Conservation (phyloP, 257 asterid species). For the Cordia subcordata region DNA sequence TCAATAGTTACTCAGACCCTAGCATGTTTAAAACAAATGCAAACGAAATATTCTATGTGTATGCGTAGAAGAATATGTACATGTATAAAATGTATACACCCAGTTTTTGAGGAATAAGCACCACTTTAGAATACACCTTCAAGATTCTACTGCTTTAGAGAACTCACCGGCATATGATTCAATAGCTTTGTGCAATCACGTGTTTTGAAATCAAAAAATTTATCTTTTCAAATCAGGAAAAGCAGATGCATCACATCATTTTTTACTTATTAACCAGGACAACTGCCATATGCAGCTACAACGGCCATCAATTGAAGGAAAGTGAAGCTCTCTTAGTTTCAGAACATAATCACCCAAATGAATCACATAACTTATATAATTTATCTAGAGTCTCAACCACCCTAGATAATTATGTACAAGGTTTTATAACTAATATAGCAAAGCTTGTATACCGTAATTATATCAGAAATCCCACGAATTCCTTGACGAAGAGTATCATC, state of each 20-base stretch:
- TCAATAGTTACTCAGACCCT: not conserved
- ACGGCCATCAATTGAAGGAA: not conserved
- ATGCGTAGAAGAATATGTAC: too few relatives aligned
- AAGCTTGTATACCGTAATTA: slow-evolving; percentile 62
- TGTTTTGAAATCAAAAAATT: too few relatives aligned
- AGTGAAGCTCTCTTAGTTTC: not conserved
- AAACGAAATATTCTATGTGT: not conserved
- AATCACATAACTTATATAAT: not conserved
- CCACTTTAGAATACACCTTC: not conserved
- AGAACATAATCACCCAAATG: not conserved
- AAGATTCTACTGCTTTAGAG: not conserved
- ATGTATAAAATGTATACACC: not conserved
- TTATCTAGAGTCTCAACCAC: not conserved
- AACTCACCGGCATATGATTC: not conserved
- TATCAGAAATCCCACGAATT: slow-evolving; percentile 94
- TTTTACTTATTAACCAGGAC: not conserved
- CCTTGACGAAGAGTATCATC: slow-evolving; percentile 98
- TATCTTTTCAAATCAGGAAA: not conserved
- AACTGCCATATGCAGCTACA: not conserved
- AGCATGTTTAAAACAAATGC: not conserved
- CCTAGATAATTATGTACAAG: too few relatives aligned
- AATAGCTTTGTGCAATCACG: too few relatives aligned
- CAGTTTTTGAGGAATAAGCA: not conserved
- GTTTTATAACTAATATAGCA: too few relatives aligned
- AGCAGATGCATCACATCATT: not conserved